Evolutionary conservation across 768 basidiomycete genomes (phyloP), one percentile per base, ranked within the genome.

Genomic region (Russula abietina): DNA sequence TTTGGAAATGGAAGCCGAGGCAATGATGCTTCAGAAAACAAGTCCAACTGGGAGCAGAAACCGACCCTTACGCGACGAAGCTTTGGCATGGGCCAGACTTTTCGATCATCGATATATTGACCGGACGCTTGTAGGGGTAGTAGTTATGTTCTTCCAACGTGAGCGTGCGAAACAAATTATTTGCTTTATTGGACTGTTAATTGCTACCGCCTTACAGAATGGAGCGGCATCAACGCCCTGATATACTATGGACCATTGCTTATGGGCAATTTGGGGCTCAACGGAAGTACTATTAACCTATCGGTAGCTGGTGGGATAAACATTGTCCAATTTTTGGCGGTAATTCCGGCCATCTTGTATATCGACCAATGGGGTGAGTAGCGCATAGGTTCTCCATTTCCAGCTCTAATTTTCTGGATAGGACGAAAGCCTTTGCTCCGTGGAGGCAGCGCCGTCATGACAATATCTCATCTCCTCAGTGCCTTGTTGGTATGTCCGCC

Each of bases 131-230:
- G 81, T 91, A 43, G 89, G 88, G 3, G 76, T 89, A 9, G 73
- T 84, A 69, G 81, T 91, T 67, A 90, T 91, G 86, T 83, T 89
- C 56, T 92, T 91, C 68, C 91, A 93, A 73, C 91, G 90, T 89
- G 66, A 45, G 85, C 73, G 19, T 30, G 50, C 52, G 8, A 45
- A 36, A n/a, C n/a, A n/a, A n/a, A n/a, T n/a, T 43, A 55, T 19
- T 59, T 57, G 19, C 9, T 11, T 11, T 28, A 19, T 24, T 22
- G 33, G 52, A 58, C 14, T 9, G 11, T n/a, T 17, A 28, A 49
- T 16, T 26, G 38, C 19, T 1, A 17, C 11, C 10, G 17, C 9
- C 10, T 3, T 17, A 26, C 54, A 92, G 89, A 92, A 75, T 92
- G 91, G 91, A 87, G 84, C 61, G 91, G 91, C 2, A 93, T 92